Evolutionary conservation across 2,329 filamentous ascomycete species (phyloP).

Genomic region (Lachnellula hyalina): DNA sequence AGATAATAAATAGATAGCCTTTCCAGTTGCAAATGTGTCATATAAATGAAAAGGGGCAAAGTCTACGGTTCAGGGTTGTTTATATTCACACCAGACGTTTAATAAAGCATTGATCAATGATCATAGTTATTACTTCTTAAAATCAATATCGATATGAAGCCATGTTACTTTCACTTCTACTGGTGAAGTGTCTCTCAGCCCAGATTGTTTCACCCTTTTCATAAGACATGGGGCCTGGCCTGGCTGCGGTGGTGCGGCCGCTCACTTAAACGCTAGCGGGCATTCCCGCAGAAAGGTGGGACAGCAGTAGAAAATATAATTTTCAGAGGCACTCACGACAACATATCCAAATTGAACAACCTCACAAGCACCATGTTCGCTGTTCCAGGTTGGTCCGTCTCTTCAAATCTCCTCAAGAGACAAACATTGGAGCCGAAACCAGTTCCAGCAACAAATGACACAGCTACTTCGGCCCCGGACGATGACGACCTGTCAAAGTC

Average conservation of each 20-base stretch:
- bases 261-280: not conserved
- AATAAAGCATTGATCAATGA: no score
- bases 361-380: slow-evolving; percentile 64
- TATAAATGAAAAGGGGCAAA: no score
- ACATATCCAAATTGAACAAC: not conserved
- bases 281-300: not conserved
- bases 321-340: not conserved
- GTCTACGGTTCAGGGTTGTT: no score
- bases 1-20: no score
- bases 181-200: no score
- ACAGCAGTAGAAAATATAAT: slow-evolving; percentile 4
- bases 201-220: no score
- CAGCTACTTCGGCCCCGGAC: slow-evolving; percentile 25
- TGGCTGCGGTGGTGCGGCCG: not conserved
- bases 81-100: no score
- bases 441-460: slow-evolving; percentile 14
- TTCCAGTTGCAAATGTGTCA: no score
- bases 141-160: no score
- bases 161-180: no score
- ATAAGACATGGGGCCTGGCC: no score
- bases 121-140: no score
- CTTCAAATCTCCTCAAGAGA: slow-evolving; percentile 63
- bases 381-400: slow-evolving; percentile 86
- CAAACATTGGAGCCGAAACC: slow-evolving; percentile 41
- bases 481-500: slow-evolving; percentile 30